A percentile compares a stretch with the other conserved stretches of the same genome.
phyloP scores from a whole-genome alignment of 2,329 filamentous ascomycete genomes.

The Aspergillus japonicus region DNA sequence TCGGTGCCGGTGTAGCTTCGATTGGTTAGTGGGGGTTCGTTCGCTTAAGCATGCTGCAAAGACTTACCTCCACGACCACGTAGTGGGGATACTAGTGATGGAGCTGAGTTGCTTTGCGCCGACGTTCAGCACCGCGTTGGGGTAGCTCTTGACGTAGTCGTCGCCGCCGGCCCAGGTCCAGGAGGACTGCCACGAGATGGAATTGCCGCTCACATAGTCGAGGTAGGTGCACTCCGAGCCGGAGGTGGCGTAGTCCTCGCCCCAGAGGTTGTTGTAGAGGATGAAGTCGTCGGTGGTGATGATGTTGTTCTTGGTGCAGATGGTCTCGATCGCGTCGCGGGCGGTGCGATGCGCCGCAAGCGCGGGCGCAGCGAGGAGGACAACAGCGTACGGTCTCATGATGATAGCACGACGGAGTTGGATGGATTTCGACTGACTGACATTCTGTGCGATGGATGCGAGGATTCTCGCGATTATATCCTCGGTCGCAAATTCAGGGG shows the following conservation, averaged over 20 bases:
- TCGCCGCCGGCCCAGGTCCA: constrained; percentile 42
- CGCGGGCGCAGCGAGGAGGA: constrained; percentile 3
- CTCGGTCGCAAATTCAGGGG: background rate
- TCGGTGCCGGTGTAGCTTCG: constrained; percentile 44
- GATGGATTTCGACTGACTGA: background rate
- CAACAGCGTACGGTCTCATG: background rate
- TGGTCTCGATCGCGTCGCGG: constrained; percentile 1
- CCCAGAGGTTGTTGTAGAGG: constrained; percentile 53
- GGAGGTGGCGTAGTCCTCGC: constrained; percentile 25
- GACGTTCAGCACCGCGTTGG: constrained; percentile 17
- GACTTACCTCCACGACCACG: constrained; percentile 39
- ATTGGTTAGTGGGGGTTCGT: background rate
- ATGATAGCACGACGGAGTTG: background rate
- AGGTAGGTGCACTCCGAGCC: constrained; percentile 44
- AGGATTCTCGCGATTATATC: background rate
- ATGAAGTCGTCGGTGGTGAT: constrained; percentile 40
- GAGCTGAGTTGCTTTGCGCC: constrained; percentile 10
- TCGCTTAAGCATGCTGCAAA: background rate
- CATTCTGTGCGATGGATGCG: no score
- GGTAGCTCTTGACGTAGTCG: constrained; percentile 43
- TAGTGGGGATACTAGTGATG: constrained; percentile 39
- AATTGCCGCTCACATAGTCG: constrained; percentile 26
- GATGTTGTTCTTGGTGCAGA: constrained; percentile 21
- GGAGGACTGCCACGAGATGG: constrained; percentile 38
- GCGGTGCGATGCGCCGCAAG: background rate